Conservation (phyloP, 495 filamentous ascomycete genomes). For the Aspergillus conjunctus region DNA sequence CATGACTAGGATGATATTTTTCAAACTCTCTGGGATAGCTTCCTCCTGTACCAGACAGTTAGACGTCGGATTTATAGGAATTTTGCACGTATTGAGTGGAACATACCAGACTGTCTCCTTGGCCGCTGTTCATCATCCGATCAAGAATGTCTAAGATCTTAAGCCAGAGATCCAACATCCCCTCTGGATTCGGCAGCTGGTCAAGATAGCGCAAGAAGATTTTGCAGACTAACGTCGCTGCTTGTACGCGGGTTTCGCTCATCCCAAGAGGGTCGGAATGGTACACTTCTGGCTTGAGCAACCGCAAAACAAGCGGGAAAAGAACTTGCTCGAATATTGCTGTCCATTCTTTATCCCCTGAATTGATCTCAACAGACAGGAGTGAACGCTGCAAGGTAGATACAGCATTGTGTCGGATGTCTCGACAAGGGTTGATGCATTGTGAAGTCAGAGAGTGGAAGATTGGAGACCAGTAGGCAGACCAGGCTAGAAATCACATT, state of each 20-base stretch:
- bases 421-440: constrained; percentile 92
- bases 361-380: constrained; percentile 76
- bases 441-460: constrained; percentile 85
- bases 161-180: constrained; percentile 92
- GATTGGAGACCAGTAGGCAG: constrained; percentile 96
- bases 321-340: constrained; percentile 93
- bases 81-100: constrained; percentile 8
- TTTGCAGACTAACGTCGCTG: constrained; percentile 87
- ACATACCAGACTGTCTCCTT: constrained; percentile 84
- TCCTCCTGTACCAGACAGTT: constrained; percentile 64
- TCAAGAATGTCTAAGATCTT: constrained; percentile 95
- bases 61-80: not conserved
- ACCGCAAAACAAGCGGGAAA: constrained; percentile 85
- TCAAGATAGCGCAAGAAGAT: constrained; percentile 95
- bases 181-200: constrained; percentile 78
- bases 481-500: constrained; percentile 68
- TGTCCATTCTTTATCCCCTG: constrained; percentile 82
- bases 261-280: constrained; percentile 90
- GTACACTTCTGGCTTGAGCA: constrained; percentile 95
- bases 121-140: constrained; percentile 92
- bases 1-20: constrained; percentile 98
- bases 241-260: constrained; percentile 92
- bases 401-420: constrained; percentile 86
- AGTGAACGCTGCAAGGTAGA: constrained; percentile 85
- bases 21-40: constrained; percentile 91